Conservation (phyloP, 2,329 filamentous ascomycete genomes). For the Chaetomium sp. region DNA sequence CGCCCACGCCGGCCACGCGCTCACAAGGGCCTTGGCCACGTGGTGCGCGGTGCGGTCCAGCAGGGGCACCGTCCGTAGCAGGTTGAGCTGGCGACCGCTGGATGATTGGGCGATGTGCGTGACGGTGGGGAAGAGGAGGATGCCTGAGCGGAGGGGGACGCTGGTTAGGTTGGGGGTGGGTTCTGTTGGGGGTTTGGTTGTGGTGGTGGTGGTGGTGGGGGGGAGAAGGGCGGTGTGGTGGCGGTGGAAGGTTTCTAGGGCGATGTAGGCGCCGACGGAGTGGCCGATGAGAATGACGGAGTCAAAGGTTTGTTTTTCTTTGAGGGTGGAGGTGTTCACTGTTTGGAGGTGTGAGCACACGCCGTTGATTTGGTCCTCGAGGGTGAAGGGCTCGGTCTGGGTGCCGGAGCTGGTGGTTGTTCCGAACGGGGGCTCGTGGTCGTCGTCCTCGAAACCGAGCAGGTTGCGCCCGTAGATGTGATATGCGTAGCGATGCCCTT, state of each 20-base stretch:
- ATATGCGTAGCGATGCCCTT: constrained; percentile 43
- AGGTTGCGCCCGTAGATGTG: constrained; percentile 62
- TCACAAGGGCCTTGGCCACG: constrained; percentile 47
- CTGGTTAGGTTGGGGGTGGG: constrained; percentile 32
- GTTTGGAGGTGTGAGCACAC: constrained; percentile 45
- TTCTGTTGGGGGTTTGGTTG: neutral
- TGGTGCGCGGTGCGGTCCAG: constrained; percentile 47
- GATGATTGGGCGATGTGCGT: constrained; percentile 68
- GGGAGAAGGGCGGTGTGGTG: constrained; percentile 45
- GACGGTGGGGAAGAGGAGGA: constrained; percentile 75
- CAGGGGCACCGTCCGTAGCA: constrained; percentile 47
- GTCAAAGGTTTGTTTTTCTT: constrained; percentile 49
- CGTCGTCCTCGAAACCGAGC: constrained; percentile 58
- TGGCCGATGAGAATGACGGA: constrained; percentile 70
- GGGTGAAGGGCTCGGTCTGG: constrained; percentile 46
- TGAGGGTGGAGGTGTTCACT: constrained; percentile 33
- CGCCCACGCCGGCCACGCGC: constrained; percentile 44
- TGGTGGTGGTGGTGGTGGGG: constrained; percentile 18
- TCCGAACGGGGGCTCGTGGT: constrained; percentile 50
- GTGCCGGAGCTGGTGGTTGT: constrained; percentile 37
- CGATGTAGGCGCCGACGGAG: constrained; percentile 73
- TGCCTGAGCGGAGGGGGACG: constrained; percentile 52
- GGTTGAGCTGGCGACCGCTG: constrained; percentile 56
- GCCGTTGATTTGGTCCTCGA: constrained; percentile 57
- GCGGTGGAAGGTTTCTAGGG: constrained; percentile 66